Evolutionary conservation across 805 yeast species (phyloP).

Genomic region (Spencermartinsiella europaea): DNA sequence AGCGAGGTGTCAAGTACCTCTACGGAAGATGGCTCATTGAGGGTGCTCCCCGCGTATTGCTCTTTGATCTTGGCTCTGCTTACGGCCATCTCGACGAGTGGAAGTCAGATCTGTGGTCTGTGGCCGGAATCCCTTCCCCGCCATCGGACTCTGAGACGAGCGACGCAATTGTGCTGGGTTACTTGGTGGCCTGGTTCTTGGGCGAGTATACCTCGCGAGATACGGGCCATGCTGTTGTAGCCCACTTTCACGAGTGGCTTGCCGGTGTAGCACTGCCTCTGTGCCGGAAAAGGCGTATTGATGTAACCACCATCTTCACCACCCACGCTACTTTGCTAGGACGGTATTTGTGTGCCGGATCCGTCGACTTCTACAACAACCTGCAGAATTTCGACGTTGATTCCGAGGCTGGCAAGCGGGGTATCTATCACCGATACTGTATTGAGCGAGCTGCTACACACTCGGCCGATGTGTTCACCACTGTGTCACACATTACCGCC

Average conservation of each 20-base stretch:
- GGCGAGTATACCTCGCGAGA: constrained; percentile 90
- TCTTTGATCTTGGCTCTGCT: constrained; percentile 83
- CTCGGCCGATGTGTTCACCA: constrained; percentile 92
- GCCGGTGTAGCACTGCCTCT: constrained; percentile 95
- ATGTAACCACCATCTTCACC: constrained; percentile 91
- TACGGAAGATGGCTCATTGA: constrained; percentile 97
- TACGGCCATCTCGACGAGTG: constrained; percentile 70
- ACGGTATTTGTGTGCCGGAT: constrained; percentile 92
- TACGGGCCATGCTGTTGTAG: constrained; percentile 79
- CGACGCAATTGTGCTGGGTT: constrained; percentile 89
- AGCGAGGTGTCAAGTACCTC: constrained; percentile 73
- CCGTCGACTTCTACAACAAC: constrained; percentile 92
- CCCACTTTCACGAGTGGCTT: constrained; percentile 97
- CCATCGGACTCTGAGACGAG: constrained; percentile 82
- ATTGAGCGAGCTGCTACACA: constrained; percentile 96
- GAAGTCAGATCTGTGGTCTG: constrained; percentile 89
- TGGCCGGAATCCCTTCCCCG: constrained; percentile 92
- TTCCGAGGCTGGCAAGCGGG: constrained; percentile 96
- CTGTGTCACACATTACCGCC: constrained; percentile 97
- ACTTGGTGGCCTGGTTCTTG: constrained; percentile 92
- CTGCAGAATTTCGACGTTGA: constrained; percentile 87
- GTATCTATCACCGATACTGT: constrained; percentile 95
- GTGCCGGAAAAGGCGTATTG: constrained; percentile 85
- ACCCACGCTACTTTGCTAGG: constrained; percentile 97
- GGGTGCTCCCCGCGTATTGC: constrained; percentile 90